phyloP scores from a whole-genome alignment of 176 grass and related monocot species.

The Carex pumila region DNA sequence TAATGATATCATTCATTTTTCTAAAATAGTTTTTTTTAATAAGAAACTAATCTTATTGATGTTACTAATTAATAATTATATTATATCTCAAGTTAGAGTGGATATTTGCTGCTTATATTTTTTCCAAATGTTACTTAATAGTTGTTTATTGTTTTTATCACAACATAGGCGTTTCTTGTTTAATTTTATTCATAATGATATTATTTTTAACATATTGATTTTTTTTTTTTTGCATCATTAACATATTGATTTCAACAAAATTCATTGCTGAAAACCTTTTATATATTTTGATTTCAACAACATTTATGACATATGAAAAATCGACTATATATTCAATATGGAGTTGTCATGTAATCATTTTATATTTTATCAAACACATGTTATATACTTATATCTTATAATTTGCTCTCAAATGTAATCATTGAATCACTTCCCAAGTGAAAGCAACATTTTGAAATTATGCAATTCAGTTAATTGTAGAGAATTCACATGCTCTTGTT shows the following conservation, averaged over 20 bases:
- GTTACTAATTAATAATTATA: too few relatives aligned
- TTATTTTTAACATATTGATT: background rate
- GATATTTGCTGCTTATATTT: background rate
- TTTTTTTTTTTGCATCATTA: too few relatives aligned
- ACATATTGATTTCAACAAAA: background rate
- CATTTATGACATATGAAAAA: background rate
- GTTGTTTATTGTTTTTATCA: too few relatives aligned
- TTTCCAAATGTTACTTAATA: background rate
- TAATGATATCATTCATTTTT: background rate
- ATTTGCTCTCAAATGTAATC: background rate
- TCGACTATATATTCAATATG: background rate
- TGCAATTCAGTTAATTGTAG: conserved; percentile 10
- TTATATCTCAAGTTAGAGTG: background rate
- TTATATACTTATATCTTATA: background rate
- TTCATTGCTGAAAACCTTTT: background rate
- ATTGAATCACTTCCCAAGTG: background rate
- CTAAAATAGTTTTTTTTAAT: background rate
- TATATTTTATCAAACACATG: background rate
- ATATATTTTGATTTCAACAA: background rate
- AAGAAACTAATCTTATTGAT: background rate
- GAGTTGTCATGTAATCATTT: background rate
- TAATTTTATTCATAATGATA: background rate
- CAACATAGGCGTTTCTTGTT: background rate
- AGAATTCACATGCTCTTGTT: background rate
- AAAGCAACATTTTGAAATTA: background rate